Evolutionary conservation across 1,139 yeast genomes (phyloP), one percentile per base, ranked within the genome.

Genomic region (Kodamaea sp.): DNA sequence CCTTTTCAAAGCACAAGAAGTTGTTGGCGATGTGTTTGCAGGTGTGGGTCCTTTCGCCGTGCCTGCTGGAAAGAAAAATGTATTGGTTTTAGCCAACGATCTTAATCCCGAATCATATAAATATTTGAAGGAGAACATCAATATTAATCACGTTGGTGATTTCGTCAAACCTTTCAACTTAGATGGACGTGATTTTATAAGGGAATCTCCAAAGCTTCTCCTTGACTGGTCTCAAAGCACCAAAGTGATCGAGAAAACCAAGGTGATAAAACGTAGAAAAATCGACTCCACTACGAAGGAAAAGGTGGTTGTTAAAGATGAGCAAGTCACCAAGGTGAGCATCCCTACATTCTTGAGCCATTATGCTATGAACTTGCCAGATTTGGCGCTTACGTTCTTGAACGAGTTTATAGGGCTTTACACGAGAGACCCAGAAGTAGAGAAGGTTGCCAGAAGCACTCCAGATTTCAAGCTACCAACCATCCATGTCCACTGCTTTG

Each of bases 41-140:
- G 99, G 99, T 23, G 98, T 94, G 2, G 99, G 99, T 0, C 99
- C 99, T 3, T 94, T 94, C 66, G 94, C 95, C 1, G 79, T 92
- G 1, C 99, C 99, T 0, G 96, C 97, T 1, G 98, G 90, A 12
- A 89, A 85, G 59, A 87, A 83, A 42, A 73, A 75, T 13, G 86
- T 81, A 3, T 59, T 90, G 35, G 95, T 87, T 0, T 67, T 90
- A 50, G 97, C 97, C 12, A 94, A 90, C 56, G 99, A 94, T 57
- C 70, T 94, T 54, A 94, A 94, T 52, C 97, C 97, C 0, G 86
- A 84, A 42, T 82, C 95, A 35, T 85, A 65, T 61, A 76, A 77
- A 44, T 83, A 84, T 49, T 70, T 94, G 61, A 59, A 67, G 29
- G 73, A 73, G 19, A 94, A 94, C 53, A 76, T 87, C 33, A 52